These are phyloP conservation scores for Grosmannia huntii DNA, from an alignment of 2,329 filamentous ascomycete species.

Conservation along the genomic window DNA sequence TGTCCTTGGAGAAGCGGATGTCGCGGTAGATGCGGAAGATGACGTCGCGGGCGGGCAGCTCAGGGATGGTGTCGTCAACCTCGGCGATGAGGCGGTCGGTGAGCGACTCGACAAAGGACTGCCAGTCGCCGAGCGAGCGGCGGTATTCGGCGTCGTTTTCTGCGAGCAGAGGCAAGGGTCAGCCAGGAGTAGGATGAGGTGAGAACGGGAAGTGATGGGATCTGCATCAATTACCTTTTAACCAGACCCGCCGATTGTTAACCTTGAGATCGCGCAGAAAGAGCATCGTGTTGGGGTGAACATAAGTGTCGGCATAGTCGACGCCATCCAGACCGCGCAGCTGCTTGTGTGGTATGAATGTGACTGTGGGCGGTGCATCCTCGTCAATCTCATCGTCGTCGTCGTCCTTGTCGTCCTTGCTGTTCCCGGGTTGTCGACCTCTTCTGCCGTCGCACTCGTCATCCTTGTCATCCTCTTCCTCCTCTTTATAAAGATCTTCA, in stretches of 20 bases:
- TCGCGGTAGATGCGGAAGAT: constrained; percentile 83
- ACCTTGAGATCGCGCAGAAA: constrained; percentile 46
- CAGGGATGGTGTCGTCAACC: constrained; percentile 70
- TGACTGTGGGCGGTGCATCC: constrained; percentile 23
- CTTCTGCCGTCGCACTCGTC: constrained; percentile 21
- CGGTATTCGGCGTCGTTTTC: constrained; percentile 72
- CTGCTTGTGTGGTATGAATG: constrained; percentile 28
- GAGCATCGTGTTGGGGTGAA: constrained; percentile 45
- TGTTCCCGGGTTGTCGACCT: constrained; percentile 19
- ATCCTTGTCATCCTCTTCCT: constrained; percentile 15
- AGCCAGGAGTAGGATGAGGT: background rate
- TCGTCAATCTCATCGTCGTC: constrained; percentile 22
- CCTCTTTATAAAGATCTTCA: constrained; percentile 11
- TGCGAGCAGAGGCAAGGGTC: constrained; percentile 20
- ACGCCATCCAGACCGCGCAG: constrained; percentile 27
- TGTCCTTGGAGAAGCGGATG: constrained; percentile 71
- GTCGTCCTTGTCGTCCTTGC: constrained; percentile 22
- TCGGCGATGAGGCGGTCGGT: constrained; percentile 53
- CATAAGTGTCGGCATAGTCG: constrained; percentile 35
- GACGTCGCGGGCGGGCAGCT: constrained; percentile 74
- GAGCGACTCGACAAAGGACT: constrained; percentile 61
- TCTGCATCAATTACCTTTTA: constrained; percentile 32
- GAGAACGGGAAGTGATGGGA: background rate
- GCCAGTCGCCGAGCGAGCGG: constrained; percentile 66
- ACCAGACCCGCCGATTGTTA: constrained; percentile 46